phyloP scores from a whole-genome alignment of 164 flowering plant genomes.

The Nymphaea thermarum region DNA sequence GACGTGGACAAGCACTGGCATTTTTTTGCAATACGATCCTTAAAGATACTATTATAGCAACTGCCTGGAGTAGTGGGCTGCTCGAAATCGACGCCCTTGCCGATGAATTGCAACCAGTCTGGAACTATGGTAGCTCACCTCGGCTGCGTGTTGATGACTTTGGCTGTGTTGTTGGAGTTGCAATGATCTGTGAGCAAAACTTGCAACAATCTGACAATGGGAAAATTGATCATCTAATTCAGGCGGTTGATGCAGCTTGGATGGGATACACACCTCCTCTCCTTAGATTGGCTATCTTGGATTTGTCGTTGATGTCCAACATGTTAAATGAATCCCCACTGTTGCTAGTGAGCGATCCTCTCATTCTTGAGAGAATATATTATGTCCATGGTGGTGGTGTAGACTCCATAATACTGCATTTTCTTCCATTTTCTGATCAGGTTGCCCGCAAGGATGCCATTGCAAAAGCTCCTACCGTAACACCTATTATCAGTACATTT shows the following conservation, averaged over 20 bases:
- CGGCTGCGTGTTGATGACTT: constrained; percentile 50
- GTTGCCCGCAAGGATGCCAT: constrained; percentile 41
- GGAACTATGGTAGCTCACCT: constrained; percentile 56
- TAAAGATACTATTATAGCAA: constrained; percentile 75
- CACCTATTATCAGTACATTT: constrained; percentile 61
- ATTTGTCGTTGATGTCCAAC: constrained; percentile 59
- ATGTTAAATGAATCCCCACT: constrained; percentile 22
- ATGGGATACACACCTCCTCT: constrained; percentile 79
- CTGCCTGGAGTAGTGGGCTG: constrained; percentile 89
- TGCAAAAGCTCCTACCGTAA: constrained; percentile 59
- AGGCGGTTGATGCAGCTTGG: constrained; percentile 36
- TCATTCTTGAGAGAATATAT: constrained; percentile 71
- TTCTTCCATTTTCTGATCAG: constrained; percentile 88
- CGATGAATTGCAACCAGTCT: constrained; percentile 89
- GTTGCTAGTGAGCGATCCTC: constrained; percentile 50
- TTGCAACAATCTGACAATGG: constrained; percentile 17
- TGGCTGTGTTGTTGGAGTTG: constrained; percentile 44
- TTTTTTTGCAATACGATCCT: constrained; percentile 59
- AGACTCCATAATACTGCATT: constrained; percentile 75
- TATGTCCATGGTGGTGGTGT: constrained; percentile 71
- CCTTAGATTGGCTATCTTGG: constrained; percentile 73
- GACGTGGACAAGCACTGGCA: constrained; percentile 68
- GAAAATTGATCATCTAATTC: constrained; percentile 33
- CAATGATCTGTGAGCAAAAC: constrained; percentile 84
- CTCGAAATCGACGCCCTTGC: constrained; percentile 90